Evolutionary conservation across 2,329 filamentous ascomycete genomes (phyloP), one percentile per base, ranked within the genome.

Genomic region (Periconia sp.): DNA sequence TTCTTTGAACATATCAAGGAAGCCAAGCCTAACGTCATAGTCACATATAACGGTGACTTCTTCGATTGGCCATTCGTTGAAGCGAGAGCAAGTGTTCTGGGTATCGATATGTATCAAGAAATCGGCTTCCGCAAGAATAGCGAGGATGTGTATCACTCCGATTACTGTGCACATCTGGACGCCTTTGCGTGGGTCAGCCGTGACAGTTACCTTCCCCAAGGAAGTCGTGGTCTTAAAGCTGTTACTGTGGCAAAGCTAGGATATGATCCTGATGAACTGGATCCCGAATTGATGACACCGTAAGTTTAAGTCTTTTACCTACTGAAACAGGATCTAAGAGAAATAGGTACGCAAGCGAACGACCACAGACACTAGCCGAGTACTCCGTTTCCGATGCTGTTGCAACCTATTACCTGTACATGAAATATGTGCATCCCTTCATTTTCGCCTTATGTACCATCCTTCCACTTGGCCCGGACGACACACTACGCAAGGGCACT

Each of bases 381-480:
- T 99, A 99, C 73, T 99, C 95, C 0, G 94, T 99, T 31, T 99
- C 95, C 61, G 95, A 99, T 78, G 95, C 95, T 8, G 94, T 99
- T 36, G 94, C 94, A 16, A 99, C 94, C 0, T 99, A 99, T 69
- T 99, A 99, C 66, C 77, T 99, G 50, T 99, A 99, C 79, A 99
- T 99, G 95, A 99, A 99, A 86, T 99, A 99, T 70, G 89, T 99
- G n/a, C 94, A 99, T 69, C 94, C 94, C 3, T 99, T 99, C 76
- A 94, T 99, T 68, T 99, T 99, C 79, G 97, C 95, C 1, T 78
- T 99, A 0, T 99, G 94, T 73, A 99, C 92, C 1, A 96, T 99
- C 73, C 79, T 99, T 67, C 94, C 94, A 0, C 79, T 99, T 1
- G 90, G 89, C 31, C 90, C 92, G 23, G 92, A 99, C 62, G 94